A percentile compares a stretch with the other conserved stretches of the same genome.
Evolutionary conservation across 257 asterid species (phyloP).

Genomic region (Vinca minor): DNA sequence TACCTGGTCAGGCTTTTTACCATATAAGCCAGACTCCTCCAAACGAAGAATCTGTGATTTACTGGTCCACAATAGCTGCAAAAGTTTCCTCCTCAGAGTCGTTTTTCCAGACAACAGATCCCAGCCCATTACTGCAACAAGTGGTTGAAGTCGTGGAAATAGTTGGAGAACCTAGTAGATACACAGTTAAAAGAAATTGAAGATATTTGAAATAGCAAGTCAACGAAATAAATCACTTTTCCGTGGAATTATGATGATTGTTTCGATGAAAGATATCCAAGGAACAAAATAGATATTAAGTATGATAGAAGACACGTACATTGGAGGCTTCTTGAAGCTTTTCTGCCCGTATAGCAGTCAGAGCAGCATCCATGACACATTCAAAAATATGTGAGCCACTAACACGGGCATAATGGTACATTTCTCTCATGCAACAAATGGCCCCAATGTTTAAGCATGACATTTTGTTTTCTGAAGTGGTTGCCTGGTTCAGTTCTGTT

Average conservation of each 20-base stretch:
- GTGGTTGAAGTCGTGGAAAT: constrained; percentile 93
- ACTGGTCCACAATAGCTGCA: constrained; percentile 90
- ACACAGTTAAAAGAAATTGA: constrained; percentile 8
- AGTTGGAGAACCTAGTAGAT: constrained; percentile 57
- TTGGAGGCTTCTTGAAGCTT: constrained; percentile 76
- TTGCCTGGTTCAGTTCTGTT: constrained; percentile 32
- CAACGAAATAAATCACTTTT: not conserved
- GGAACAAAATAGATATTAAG: not conserved
- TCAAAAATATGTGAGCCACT: constrained; percentile 72
- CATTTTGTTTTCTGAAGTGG: constrained; percentile 29
- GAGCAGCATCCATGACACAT: constrained; percentile 61
- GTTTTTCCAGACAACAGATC: constrained; percentile 91
- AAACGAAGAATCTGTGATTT: constrained; percentile 80
- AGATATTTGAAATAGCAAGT: not conserved
- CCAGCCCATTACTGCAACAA: constrained; percentile 96
- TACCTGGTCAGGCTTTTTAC: constrained; percentile 70
- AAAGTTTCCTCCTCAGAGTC: constrained; percentile 58
- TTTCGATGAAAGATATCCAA: not conserved
- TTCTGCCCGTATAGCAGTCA: constrained; percentile 63
- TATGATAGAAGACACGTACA: constrained; percentile 29
- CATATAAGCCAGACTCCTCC: constrained; percentile 64
- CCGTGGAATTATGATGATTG: not conserved
- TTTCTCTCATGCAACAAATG: constrained; percentile 65
- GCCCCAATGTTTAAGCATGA: constrained; percentile 34
- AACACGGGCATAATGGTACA: constrained; percentile 80